A percentile compares a stretch with the other conserved stretches of the same genome.
These are phyloP conservation scores for Lablab purpureus DNA, from an alignment of 306 rosid species.

Conservation along the genomic window DNA sequence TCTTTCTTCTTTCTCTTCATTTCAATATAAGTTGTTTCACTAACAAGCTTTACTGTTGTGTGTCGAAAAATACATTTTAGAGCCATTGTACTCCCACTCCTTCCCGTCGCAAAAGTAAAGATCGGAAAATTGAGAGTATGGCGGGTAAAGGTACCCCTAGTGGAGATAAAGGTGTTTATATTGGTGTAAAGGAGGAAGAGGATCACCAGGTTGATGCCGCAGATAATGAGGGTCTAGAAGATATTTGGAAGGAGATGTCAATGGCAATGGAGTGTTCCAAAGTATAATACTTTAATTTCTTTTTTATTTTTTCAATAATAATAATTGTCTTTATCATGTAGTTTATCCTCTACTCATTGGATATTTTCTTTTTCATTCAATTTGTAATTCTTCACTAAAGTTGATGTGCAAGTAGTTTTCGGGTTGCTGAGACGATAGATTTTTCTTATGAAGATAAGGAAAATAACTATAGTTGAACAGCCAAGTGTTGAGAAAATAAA, in stretches of 20 bases:
- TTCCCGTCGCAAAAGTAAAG: conserved; percentile 37
- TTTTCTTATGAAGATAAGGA: neutral
- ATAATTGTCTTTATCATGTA: conserved; percentile 12
- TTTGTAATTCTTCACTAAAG: neutral
- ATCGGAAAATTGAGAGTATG: conserved; percentile 33
- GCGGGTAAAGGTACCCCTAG: conserved; percentile 36
- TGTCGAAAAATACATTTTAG: conserved; percentile 48
- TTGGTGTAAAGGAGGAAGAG: conserved; percentile 68
- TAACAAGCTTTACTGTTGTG: conserved; percentile 38
- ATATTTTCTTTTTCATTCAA: neutral
- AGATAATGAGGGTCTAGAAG: conserved; percentile 76
- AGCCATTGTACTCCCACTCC: conserved; percentile 47
- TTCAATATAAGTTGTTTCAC: conserved; percentile 33
- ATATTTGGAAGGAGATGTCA: conserved; percentile 91
- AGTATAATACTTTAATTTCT: conserved; percentile 53
- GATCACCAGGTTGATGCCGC: conserved; percentile 37
- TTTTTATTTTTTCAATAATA: conserved; percentile 7
- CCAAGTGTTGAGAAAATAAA: conserved; percentile 1
- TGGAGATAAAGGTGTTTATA: conserved; percentile 71
- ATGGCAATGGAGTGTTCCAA: conserved; percentile 80
- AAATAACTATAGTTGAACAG: neutral
- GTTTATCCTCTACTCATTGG: conserved; percentile 15
- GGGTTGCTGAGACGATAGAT: neutral
- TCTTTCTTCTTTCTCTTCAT: neutral
- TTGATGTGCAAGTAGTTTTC: neutral